Evolutionary conservation across 2,329 filamentous ascomycete species (phyloP).

Genomic region (Xylaria sp.): DNA sequence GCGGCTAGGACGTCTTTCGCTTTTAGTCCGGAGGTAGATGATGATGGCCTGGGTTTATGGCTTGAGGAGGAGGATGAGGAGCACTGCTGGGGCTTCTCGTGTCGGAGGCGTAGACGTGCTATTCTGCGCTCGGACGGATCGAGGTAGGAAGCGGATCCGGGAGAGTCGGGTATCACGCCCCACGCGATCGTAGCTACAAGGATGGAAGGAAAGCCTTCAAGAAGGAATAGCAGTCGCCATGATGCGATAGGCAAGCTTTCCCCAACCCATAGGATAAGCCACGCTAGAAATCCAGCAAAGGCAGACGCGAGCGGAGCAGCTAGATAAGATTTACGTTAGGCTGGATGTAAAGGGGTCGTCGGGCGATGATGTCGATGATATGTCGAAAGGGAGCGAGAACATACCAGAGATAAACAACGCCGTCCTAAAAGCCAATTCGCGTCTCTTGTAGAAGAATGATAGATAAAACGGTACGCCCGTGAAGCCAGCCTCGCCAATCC

Average conservation of each 20-base stretch:
- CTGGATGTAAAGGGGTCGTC: not conserved
- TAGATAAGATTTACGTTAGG: slow-evolving; percentile 55
- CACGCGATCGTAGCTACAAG: slow-evolving; percentile 79
- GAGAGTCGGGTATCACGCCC: slow-evolving; percentile 80
- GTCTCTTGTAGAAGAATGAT: slow-evolving; percentile 71
- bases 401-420: slow-evolving; percentile 84
- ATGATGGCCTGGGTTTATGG: not conserved
- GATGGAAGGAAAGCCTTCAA: slow-evolving; percentile 87
- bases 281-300: slow-evolving; percentile 83
- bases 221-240: slow-evolving; percentile 86
- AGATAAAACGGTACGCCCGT: slow-evolving; percentile 72
- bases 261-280: slow-evolving; percentile 78
- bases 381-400: slow-evolving; percentile 35
- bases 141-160: slow-evolving; percentile 72
- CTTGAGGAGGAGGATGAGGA: slow-evolving; percentile 5
- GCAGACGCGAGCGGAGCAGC: slow-evolving; percentile 84
- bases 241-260: slow-evolving; percentile 75
- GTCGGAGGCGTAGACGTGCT: slow-evolving; percentile 74
- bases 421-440: slow-evolving; percentile 85
- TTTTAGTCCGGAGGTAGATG: slow-evolving; percentile 56
- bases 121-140: slow-evolving; percentile 73
- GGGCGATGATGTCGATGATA: not conserved
- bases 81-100: slow-evolving; percentile 53
- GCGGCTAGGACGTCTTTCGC: slow-evolving; percentile 68
- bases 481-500: slow-evolving; percentile 74